Conservation (phyloP, 192 early-diverging fungal genomes). For the Diversispora eburnea region DNA sequence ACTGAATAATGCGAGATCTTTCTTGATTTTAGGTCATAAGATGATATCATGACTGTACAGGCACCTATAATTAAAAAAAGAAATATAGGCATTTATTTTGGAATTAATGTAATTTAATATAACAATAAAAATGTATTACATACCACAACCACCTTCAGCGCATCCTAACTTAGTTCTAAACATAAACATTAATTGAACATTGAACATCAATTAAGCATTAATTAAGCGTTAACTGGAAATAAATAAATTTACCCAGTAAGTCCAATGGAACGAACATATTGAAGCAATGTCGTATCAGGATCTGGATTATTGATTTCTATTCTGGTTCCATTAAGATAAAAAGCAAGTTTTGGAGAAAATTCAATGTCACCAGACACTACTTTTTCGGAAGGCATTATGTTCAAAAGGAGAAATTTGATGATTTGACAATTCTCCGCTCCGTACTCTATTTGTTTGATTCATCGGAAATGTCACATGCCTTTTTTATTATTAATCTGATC, state of each 20-base stretch:
- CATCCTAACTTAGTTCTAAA: constrained; percentile 78
- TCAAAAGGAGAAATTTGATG: no score
- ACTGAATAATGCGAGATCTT: constrained; percentile 40
- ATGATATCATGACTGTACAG: constrained; percentile 70
- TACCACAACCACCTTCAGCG: constrained; percentile 71
- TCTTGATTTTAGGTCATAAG: constrained; percentile 38
- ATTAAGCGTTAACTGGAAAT: not conserved
- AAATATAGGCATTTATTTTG: not conserved
- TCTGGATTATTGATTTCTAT: no score
- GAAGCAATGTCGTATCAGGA: constrained; percentile 51
- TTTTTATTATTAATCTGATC: no score
- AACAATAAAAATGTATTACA: constrained; percentile 4
- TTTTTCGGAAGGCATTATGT: no score
- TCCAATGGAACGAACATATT: constrained; percentile 49
- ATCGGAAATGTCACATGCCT: no score
- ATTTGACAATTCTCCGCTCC: no score
- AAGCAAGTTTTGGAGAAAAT: no score
- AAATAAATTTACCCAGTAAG: constrained; percentile 43
- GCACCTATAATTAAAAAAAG: constrained; percentile 38
- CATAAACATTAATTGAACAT: not conserved
- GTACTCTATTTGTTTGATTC: no score
- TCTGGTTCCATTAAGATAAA: no score
- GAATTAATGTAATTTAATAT: not conserved
- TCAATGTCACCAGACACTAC: no score
- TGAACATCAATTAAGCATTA: not conserved